Conservation (phyloP, 1,139 yeast genomes). For the Blastobotrys persicus region DNA sequence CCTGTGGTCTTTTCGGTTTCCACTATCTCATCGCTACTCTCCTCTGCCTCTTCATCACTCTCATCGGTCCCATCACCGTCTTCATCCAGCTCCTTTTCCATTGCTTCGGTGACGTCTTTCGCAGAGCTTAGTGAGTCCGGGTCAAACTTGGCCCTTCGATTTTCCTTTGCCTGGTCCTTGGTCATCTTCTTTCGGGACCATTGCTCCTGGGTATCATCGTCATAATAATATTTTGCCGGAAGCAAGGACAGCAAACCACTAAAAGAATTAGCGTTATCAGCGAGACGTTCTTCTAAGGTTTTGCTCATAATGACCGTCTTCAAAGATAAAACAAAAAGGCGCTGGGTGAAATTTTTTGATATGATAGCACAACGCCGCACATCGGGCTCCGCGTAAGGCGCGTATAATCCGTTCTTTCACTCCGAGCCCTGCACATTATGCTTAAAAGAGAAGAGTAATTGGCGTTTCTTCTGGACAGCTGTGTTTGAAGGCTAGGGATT, state of each 20-base stretch:
- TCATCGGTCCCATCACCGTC: conserved; percentile 9
- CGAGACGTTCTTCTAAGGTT: conserved; percentile 58
- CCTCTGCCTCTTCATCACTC: conserved; percentile 39
- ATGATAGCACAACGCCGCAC: background rate
- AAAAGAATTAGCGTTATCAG: conserved; percentile 82
- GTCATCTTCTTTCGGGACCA: conserved; percentile 78
- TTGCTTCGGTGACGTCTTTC: conserved; percentile 57
- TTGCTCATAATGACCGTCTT: conserved; percentile 26
- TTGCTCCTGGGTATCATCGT: conserved; percentile 73
- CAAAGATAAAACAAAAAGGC: background rate
- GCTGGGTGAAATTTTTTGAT: conserved; percentile 1
- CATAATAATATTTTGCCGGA: conserved; percentile 90
- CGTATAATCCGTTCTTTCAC: background rate
- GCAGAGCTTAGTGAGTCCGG: conserved; percentile 67
- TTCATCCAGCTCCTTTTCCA: conserved; percentile 41
- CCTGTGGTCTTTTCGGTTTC: conserved; percentile 43
- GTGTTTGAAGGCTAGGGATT: no score
- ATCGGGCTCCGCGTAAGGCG: background rate
- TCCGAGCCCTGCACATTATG: no score
- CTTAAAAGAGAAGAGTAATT: no score
- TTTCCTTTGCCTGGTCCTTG: conserved; percentile 60
- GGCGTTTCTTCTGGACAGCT: no score
- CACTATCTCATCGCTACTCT: conserved; percentile 43
- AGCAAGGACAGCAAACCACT: conserved; percentile 86
- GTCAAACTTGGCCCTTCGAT: conserved; percentile 70